phyloP scores from a whole-genome alignment of 192 early-diverging fungal genomes.

The Coemansia sp. region DNA sequence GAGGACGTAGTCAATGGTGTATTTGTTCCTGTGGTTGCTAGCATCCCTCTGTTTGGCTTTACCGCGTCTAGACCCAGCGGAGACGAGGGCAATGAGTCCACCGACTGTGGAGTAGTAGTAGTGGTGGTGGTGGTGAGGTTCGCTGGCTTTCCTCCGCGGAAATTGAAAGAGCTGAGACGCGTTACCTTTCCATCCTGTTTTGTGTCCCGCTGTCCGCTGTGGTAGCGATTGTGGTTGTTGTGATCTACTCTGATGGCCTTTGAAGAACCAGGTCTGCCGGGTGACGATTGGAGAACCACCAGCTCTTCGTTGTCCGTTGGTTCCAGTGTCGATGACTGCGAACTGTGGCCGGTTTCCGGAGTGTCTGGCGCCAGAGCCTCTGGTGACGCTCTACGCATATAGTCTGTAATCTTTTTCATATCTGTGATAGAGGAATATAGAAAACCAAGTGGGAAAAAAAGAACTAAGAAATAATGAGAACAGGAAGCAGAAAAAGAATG shows the following conservation, averaged over 20 bases:
- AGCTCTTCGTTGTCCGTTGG: slow-evolving; percentile 18
- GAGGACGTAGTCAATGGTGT: neutral
- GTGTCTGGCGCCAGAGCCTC: slow-evolving; percentile 34
- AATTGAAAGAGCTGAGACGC: slow-evolving; percentile 45
- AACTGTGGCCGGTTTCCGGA: slow-evolving; percentile 13
- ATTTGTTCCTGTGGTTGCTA: too few relatives aligned
- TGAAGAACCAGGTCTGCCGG: slow-evolving; percentile 37
- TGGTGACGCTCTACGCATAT: slow-evolving; percentile 18
- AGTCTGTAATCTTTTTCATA: slow-evolving; percentile 6
- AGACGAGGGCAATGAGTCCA: slow-evolving; percentile 15
- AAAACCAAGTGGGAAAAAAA: neutral
- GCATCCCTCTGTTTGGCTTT: neutral
- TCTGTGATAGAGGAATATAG: neutral
- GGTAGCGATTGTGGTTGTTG: neutral
- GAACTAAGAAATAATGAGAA: neutral
- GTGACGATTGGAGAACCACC: slow-evolving; percentile 55
- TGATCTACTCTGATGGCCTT: slow-evolving; percentile 7
- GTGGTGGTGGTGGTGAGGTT: neutral
- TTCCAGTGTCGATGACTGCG: slow-evolving; percentile 38
- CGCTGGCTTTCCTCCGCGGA: slow-evolving; percentile 14
- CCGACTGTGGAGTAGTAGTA: neutral
- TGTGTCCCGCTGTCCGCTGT: neutral
- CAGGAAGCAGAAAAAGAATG: slow-evolving; percentile 8
- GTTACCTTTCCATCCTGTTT: neutral
- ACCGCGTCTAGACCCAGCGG: neutral